Evolutionary conservation across 2,329 filamentous ascomycete species (phyloP), one percentile per base, ranked within the genome.

Genomic region (Tolypocladium guangdongense): DNA sequence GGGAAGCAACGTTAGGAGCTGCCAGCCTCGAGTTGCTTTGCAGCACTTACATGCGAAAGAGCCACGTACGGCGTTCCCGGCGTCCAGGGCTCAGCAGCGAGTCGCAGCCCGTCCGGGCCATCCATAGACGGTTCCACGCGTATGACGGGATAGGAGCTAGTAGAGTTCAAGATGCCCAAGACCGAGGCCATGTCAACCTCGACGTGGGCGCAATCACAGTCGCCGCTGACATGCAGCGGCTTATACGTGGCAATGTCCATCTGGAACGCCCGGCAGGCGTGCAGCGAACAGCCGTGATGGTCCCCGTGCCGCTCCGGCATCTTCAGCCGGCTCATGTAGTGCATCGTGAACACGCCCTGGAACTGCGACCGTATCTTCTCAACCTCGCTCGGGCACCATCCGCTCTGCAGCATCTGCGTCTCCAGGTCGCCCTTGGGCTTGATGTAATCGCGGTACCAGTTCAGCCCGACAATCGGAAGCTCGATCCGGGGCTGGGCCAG

Each of bases 331-430:
- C 59, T 60, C 35, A 57, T 57, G 50, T 57, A 63, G 43, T 62
- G 57, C 51, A 64, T 59, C 39, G 64, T 63, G 2, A 56, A 49
- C 14, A 63, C 41, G 2, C 59, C 60, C 14, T 57, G 55, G 8
- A 57, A 64, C 24, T 57, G 60, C 7, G 50, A 56, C 18, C 57
- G 57, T 12, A 61, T 61, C 58, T 61, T 64, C 33, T 60, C 60
- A 18, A 68, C 58, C 54, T 68, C 66, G 41, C 66, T 68, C 1
- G 55, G 59, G 50, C 66, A 69, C 67, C 67, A 69, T 1, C 66
- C 66, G 32, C 54, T 47, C 7, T 52, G 41, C 20, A 62, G 53
- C 66, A 69, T 68, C 24, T 56, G 57, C 10, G 27, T 45, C 50
- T 65, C 61, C 1, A 64, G 54, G 5, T 50, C 47, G 2, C 60